Conservation (phyloP, 2,329 filamentous ascomycete genomes). For the Lachnellula suecica region DNA sequence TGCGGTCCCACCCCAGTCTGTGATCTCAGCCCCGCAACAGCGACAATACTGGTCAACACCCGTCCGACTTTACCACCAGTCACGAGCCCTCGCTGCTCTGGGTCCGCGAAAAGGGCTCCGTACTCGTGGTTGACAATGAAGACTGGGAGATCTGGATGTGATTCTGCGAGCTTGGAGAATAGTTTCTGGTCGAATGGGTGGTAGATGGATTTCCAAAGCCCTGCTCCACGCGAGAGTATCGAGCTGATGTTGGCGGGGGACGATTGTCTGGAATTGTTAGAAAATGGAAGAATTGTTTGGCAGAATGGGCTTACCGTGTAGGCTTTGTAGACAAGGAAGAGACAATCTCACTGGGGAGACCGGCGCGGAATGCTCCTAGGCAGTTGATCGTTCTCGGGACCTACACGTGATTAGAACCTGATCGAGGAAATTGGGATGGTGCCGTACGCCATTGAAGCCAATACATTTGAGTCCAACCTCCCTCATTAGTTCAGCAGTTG, state of each 20-base stretch:
- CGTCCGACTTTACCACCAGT: conserved; percentile 59
- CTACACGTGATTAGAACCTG: conserved; percentile 64
- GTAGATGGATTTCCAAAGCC: conserved; percentile 77
- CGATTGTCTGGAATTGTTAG: conserved; percentile 8
- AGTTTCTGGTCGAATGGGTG: conserved; percentile 72
- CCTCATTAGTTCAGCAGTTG: conserved; percentile 66
- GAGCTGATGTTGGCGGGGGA: conserved; percentile 47
- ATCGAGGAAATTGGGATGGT: conserved; percentile 50
- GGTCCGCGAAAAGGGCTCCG: conserved; percentile 70
- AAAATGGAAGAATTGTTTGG: background rate
- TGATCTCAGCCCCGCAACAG: conserved; percentile 71
- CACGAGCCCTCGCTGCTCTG: conserved; percentile 39
- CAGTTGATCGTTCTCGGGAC: conserved; percentile 84
- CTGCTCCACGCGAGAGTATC: conserved; percentile 57
- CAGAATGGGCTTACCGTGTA: conserved; percentile 39
- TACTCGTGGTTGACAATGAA: conserved; percentile 78
- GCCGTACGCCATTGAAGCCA: conserved; percentile 67
- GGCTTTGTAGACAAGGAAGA: conserved; percentile 53
- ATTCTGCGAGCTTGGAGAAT: conserved; percentile 65
- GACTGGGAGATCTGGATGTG: conserved; percentile 79
- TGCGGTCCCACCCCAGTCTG: conserved; percentile 83
- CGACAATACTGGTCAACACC: conserved; percentile 70
- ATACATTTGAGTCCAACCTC: conserved; percentile 77
- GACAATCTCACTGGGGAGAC: conserved; percentile 57
- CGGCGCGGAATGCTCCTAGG: conserved; percentile 67